Evolutionary conservation across 78 protist genomes (phyloP), one percentile per base, ranked within the genome.

Genomic region (Emiliania huxleyi): DNA sequence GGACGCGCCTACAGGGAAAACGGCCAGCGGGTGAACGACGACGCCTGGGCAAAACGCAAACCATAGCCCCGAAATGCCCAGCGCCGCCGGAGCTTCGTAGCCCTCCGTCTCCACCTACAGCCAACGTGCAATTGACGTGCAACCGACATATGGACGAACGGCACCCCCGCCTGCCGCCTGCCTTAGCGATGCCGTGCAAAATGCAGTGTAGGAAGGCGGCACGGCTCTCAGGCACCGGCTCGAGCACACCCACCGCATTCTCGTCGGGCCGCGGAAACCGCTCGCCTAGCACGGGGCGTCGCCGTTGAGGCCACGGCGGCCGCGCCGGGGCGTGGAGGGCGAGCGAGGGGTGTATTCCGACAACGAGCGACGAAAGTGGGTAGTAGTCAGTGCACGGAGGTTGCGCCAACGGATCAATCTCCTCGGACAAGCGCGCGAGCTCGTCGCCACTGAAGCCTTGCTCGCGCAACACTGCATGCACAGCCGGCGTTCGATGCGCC

Each of bases 401-500:
- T 0, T 1, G 35, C 15, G 38, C 56, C 33, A 0, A 0, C 23
- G 88, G 56, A 55, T 81, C 88, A 42, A 81, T 81, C 19, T 37
- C 23, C 40, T 1, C 33, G 38, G 56, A 44, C 19, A 81, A 55
- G 29, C 5, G 8, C 15, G 26, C 55, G 56, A 81, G 88, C 52
- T 81, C 88, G 4, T 1, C 52, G 88, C 4, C 52, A 11, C 15
- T 25, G 52, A 81, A 81, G 52, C 8, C n/a, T 18, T 71, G 45
- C 56, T 81, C 56, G 38, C 88, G 88, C 35, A 81, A 55, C 48
- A 81, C 88, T n/a, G 45, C 19, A 21, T 37, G 88, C 88, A 55
- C 88, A 40, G 18, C 88, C 88, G 19, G 52, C 88, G 52, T 81
- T 81, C 18, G 88, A 81, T 2, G 88, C 48, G 48, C 88, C 88